A percentile compares a stretch with the other conserved stretches of the same genome.
Evolutionary conservation across 192 early-diverging fungal species (phyloP).

Genomic region (Umbelopsis vinacea): DNA sequence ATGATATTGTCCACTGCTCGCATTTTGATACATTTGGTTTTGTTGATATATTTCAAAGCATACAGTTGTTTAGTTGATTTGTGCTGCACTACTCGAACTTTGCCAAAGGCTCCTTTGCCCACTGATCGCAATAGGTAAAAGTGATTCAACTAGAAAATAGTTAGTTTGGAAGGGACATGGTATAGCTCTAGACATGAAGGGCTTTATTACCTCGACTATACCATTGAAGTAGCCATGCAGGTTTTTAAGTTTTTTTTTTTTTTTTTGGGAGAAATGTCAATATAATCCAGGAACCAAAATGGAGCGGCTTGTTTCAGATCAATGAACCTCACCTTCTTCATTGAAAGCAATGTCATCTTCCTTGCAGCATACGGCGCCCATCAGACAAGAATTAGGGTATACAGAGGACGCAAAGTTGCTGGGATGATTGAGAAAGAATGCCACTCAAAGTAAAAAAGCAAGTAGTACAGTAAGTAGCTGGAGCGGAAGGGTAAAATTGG

Average conservation of each 20-base stretch:
- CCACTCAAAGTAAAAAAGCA: neutral
- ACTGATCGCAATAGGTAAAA: conserved; percentile 90
- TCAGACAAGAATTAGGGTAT: conserved; percentile 26
- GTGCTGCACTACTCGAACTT: conserved; percentile 93
- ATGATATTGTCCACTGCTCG: conserved; percentile 88
- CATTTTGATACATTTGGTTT: conserved; percentile 88
- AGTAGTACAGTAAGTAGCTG: neutral
- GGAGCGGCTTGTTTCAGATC: neutral
- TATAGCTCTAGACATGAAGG: neutral
- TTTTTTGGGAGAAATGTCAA: neutral
- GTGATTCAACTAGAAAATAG: conserved; percentile 64
- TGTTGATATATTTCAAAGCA: conserved; percentile 98
- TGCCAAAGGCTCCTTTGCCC: conserved; percentile 96
- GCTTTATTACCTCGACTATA: conserved; percentile 2
- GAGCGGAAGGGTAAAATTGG: neutral
- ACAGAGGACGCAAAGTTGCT: conserved; percentile 9
- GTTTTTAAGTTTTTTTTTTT: too few relatives aligned
- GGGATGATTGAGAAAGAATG: neutral
- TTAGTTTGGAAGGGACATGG: neutral
- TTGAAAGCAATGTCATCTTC: conserved; percentile 73
- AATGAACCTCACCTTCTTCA: conserved; percentile 61
- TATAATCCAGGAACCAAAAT: neutral
- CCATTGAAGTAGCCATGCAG: neutral
- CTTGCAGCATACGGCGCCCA: conserved; percentile 59
- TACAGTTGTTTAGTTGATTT: conserved; percentile 76